Evolutionary conservation across 768 basidiomycete species (phyloP), one percentile per base, ranked within the genome.

Genomic region (Leccinum longicurvipes): DNA sequence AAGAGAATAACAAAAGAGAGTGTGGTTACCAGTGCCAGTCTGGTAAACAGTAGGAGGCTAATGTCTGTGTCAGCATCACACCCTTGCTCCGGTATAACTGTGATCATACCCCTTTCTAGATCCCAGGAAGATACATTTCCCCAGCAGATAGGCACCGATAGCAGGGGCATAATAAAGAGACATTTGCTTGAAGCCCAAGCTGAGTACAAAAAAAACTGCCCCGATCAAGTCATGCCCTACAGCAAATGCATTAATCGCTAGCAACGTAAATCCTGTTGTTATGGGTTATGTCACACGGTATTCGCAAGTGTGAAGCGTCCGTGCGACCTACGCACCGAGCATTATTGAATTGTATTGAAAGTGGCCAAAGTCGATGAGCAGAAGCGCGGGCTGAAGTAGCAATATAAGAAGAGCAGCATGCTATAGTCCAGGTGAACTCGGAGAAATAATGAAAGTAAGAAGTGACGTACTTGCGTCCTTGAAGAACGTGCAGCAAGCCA

Each of bases 311-410:
- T 10, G 10, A 39, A 25, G 51, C 0, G 67, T 21, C 36, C 24
- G 74, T 75, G 51, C 0, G 67, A 59, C n/a, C 39, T 27, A 74
- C 75, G 62, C 64, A 82, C 89, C 95, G 47, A 98, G 84, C 91
- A 96, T 94, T 60, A 95, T 82, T 2, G 89, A 89, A 67, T 97
- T 98, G 69, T 93, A 97, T 72, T 98, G 94, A 64, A 96, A 96
- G 68, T 98, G 94, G 0, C 96, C 93, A 67, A 87, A 89, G 72
- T 97, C 96, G 51, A 96, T 80, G 19, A 97, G 74, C 9, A 93
- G 73, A 29, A 97, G 73, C 1, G 89, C 84, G 3, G 96, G 96
- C 65, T 94, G 91, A 14, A 94, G 77, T 15, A 96, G 73, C 11
- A 96, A 73, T 3, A 82, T 84, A 23, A 91, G 61, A 5, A 93